Evolutionary conservation across 139 green algal genomes (phyloP).

Genomic region (Chlorella sp.): DNA sequence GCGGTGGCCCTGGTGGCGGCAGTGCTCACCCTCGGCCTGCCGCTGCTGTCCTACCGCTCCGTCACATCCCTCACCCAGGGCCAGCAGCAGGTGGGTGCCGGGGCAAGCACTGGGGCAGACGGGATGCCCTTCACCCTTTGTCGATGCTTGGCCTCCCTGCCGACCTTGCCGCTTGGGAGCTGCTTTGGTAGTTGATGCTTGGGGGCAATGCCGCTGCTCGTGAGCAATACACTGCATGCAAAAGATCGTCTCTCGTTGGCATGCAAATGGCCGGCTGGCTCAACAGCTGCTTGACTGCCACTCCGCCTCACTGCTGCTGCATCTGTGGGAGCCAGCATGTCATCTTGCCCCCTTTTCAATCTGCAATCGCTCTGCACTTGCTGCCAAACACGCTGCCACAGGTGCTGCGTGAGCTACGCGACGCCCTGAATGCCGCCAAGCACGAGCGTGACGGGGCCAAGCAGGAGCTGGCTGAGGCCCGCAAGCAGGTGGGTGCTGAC

Average conservation of each 20-base stretch:
- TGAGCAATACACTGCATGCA: neutral
- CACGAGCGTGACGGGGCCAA: neutral
- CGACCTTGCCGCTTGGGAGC: neutral
- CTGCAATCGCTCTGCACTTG: neutral
- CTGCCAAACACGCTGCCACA: neutral
- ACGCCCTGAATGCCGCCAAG: neutral
- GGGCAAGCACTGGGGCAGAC: neutral
- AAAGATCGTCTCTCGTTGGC: too few species aligned
- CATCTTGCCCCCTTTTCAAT: too few species aligned
- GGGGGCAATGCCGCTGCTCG: neutral
- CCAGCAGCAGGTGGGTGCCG: neutral
- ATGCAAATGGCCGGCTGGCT: neutral
- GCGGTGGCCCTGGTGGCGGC: neutral
- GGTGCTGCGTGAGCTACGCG: neutral
- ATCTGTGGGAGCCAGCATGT: too few species aligned
- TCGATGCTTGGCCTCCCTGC: too few species aligned
- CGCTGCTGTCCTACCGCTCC: constrained; percentile 14
- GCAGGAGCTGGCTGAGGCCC: neutral
- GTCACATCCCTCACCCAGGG: neutral
- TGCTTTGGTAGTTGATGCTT: neutral
- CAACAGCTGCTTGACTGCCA: neutral
- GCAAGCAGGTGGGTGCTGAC: neutral
- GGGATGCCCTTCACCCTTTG: too few species aligned
- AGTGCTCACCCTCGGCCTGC: neutral
- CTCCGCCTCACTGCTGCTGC: neutral